These are phyloP conservation scores for Wallacemonas sp. DNA, from an alignment of 208 protist species.

Conservation along the genomic window DNA sequence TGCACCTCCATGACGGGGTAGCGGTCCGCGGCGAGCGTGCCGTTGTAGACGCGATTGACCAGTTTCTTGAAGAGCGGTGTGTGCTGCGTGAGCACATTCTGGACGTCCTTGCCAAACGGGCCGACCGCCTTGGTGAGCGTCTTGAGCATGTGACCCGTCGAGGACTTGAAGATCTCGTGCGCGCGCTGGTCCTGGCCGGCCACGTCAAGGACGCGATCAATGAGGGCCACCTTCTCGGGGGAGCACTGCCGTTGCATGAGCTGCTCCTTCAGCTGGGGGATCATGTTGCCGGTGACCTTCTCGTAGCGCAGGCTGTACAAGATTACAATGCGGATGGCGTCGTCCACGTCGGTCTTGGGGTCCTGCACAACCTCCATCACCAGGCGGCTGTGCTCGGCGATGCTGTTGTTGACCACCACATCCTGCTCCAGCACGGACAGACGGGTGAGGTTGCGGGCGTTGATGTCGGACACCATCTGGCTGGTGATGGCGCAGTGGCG, in stretches of 20 bases:
- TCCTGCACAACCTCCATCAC: constrained; percentile 83
- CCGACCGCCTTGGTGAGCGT: constrained; percentile 75
- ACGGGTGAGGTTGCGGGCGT: constrained; percentile 77
- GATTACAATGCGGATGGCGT: constrained; percentile 78
- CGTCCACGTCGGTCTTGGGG: constrained; percentile 81
- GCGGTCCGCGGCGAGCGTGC: constrained; percentile 63
- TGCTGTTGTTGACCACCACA: constrained; percentile 71
- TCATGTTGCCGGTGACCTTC: constrained; percentile 66
- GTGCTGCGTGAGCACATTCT: constrained; percentile 98
- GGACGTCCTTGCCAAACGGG: constrained; percentile 88
- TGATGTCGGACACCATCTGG: constrained; percentile 78
- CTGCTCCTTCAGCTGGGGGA: constrained; percentile 63
- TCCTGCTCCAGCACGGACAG: constrained; percentile 90
- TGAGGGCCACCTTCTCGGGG: constrained; percentile 59
- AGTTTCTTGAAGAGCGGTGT: constrained; percentile 90
- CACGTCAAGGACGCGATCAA: constrained; percentile 72
- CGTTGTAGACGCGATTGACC: constrained; percentile 87
- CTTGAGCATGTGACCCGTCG: constrained; percentile 79
- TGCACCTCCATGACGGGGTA: constrained; percentile 71
- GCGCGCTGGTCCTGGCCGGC: constrained; percentile 65
- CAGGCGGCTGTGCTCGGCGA: constrained; percentile 75
- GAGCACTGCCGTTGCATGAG: constrained; percentile 64
- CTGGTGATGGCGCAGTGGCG: constrained; percentile 81
- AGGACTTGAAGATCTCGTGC: constrained; percentile 75
- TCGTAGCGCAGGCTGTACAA: constrained; percentile 83